These are phyloP conservation scores for Pseudogymnoascus sp. DNA, from an alignment of 2,329 filamentous ascomycete species.

Conservation along the genomic window DNA sequence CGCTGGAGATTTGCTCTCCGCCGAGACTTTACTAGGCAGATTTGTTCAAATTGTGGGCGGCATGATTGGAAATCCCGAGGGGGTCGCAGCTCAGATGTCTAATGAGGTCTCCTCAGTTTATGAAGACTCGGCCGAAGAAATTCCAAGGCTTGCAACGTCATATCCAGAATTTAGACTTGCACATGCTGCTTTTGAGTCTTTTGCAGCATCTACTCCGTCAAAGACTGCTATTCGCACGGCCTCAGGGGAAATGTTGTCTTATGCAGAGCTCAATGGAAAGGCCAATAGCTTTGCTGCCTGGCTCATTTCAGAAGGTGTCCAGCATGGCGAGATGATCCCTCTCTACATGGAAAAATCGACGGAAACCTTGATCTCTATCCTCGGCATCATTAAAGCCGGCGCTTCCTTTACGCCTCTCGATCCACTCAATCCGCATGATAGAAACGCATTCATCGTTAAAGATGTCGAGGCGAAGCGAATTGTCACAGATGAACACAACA, in stretches of 20 bases:
- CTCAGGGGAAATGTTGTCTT: background rate
- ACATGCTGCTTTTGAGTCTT: background rate
- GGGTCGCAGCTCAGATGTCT: background rate
- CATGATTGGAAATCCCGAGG: background rate
- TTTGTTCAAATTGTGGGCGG: background rate
- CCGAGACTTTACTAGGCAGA: background rate
- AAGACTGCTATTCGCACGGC: background rate
- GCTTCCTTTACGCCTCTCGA: constrained; percentile 6
- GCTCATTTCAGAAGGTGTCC: background rate
- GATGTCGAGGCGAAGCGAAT: constrained; percentile 1
- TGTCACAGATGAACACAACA: constrained; percentile 1
- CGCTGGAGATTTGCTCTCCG: background rate
- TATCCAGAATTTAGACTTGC: constrained; percentile 1
- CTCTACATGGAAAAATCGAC: constrained; percentile 9
- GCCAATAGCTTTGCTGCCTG: constrained; percentile 4
- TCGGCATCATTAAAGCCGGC: constrained; percentile 5
- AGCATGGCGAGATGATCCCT: constrained; percentile 8
- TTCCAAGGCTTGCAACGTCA: background rate
- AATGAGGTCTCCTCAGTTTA: background rate
- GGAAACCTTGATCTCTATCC: constrained; percentile 3
- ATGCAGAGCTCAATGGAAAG: constrained; percentile 3
- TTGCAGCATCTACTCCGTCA: background rate
- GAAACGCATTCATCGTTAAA: background rate
- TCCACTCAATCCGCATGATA: background rate
- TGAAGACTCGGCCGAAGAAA: background rate